A percentile compares a stretch with the other conserved stretches of the same genome.
phyloP scores from a whole-genome alignment of 352 stramenopile genomes.

The Pythium rishiriense region DNA sequence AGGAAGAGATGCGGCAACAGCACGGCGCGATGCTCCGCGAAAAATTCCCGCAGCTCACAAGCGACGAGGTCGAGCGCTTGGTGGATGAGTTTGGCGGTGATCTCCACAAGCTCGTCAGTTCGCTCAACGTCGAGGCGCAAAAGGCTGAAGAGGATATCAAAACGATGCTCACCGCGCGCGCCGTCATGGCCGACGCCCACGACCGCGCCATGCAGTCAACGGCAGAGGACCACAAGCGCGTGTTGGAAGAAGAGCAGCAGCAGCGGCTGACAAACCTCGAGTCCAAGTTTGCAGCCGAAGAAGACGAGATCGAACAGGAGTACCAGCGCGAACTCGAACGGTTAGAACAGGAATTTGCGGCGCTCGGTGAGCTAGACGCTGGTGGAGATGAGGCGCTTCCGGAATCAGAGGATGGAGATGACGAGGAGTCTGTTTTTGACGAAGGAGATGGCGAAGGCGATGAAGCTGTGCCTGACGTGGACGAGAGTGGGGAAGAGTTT shows the following conservation, averaged over 20 bases:
- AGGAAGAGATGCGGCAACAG: constrained; percentile 35
- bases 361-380: background rate
- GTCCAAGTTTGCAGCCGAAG: constrained; percentile 44
- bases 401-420: background rate
- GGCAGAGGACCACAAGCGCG: constrained; percentile 23
- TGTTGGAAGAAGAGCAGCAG: constrained; percentile 58
- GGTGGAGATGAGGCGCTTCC: background rate
- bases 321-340: constrained; percentile 30
- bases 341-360: constrained; percentile 25
- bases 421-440: constrained; percentile 8
- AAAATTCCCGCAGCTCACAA: constrained; percentile 43
- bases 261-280: constrained; percentile 48
- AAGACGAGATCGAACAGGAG: constrained; percentile 29
- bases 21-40: constrained; percentile 43
- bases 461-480: background rate
- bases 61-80: constrained; percentile 48
- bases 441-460: constrained; percentile 13
- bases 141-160: constrained; percentile 45
- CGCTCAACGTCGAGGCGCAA: constrained; percentile 47
- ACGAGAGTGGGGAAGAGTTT: background rate
- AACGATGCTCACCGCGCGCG: constrained; percentile 34
- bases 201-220: background rate
- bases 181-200: constrained; percentile 21
- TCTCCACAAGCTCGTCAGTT: constrained; percentile 43
- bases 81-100: constrained; percentile 56